A percentile compares a stretch with the other conserved stretches of the same genome.
Evolutionary conservation across 2,329 filamentous ascomycete genomes (phyloP).

Genomic region (Aspergillus carbonarius): DNA sequence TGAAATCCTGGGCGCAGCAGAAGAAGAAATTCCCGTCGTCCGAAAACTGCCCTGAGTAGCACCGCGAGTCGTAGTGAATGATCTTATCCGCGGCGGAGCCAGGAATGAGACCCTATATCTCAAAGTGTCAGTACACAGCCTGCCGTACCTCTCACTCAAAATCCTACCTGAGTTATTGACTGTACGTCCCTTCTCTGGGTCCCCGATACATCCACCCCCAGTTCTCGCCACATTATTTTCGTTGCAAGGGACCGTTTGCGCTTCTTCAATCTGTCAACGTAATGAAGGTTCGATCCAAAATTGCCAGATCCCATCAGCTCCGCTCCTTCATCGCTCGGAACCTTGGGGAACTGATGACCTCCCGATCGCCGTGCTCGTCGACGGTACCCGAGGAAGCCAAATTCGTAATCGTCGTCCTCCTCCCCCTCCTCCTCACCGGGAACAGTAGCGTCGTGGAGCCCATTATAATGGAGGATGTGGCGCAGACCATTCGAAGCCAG

Average conservation of each 20-base stretch:
- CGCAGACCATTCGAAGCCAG: slow-evolving; percentile 55
- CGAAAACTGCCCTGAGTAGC: slow-evolving; percentile 95
- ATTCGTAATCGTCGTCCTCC: slow-evolving; percentile 31
- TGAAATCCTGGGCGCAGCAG: slow-evolving; percentile 86
- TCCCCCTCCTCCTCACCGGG: slow-evolving; percentile 30
- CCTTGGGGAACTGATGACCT: slow-evolving; percentile 68
- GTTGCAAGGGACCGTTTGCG: slow-evolving; percentile 63
- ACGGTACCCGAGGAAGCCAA: slow-evolving; percentile 42
- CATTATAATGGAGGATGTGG: slow-evolving; percentile 48
- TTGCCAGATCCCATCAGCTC: slow-evolving; percentile 78
- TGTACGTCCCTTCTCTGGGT: slow-evolving; percentile 61
- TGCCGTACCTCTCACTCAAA: background rate
- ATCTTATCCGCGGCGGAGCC: slow-evolving; percentile 76
- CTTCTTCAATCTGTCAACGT: slow-evolving; percentile 52
- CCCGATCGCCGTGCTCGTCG: slow-evolving; percentile 46
- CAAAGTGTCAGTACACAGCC: background rate
- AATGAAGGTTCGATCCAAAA: slow-evolving; percentile 70
- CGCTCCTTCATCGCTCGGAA: slow-evolving; percentile 74
- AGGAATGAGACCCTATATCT: slow-evolving; percentile 69
- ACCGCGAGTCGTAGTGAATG: slow-evolving; percentile 79
- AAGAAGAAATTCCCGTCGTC: slow-evolving; percentile 98
- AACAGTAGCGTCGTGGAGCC: slow-evolving; percentile 23
- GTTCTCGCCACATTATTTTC: slow-evolving; percentile 75
- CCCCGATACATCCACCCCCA: slow-evolving; percentile 65
- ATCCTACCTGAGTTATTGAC: slow-evolving; percentile 65